Evolutionary conservation across 805 yeast genomes (phyloP), one percentile per base, ranked within the genome.

Genomic region (Zygoascus flipseniorum): DNA sequence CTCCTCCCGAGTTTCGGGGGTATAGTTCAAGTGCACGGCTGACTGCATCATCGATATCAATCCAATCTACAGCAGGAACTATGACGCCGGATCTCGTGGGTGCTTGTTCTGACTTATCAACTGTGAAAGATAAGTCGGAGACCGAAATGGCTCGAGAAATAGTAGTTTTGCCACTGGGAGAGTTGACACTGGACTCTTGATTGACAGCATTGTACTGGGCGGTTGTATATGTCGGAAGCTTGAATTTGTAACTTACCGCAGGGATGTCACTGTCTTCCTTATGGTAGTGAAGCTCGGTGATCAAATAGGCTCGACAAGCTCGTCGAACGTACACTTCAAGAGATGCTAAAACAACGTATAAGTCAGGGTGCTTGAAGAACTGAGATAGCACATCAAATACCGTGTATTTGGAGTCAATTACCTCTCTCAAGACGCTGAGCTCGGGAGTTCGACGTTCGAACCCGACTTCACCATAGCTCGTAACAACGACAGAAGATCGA

Each of bases 291-390:
- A 95, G 79, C 58, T 83, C 85, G 52, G 87, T 84, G 57, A 93
- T 84, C 43, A 89, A 84, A 73, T 95, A 93, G 41, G 98, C 98
- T 65, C 98, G 83, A 76, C 90, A 93, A 46, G 98, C 95, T 70
- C 99, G 85, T 70, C 98, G 85, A 56, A 90, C 84, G 70, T 93
- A 93, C 55, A 93, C 96, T 72, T 93, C 97, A 47, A 96, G 89
- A 39, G 99, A 98, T 39, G 99, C 98, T 60, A 92, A 80, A 2
- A 92, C 86, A 56, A 93, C 92, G 77, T 88, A 87, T 48, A 85
- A 86, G 65, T 95, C 97, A 11, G 78, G 65, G 62, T 88, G 86
- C 52, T 79, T 81, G 72, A 93, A 81, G 73, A 93, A 93, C 72
- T 89, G 97, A 46, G 95, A 79, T 69, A 93, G 79, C 41, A 95